Percentiles rank a stretch among this genome's conserved stretches.
These are phyloP conservation scores for Eucalyptus regnans DNA, from an alignment of 345 rosid genomes.

Conservation along the genomic window DNA sequence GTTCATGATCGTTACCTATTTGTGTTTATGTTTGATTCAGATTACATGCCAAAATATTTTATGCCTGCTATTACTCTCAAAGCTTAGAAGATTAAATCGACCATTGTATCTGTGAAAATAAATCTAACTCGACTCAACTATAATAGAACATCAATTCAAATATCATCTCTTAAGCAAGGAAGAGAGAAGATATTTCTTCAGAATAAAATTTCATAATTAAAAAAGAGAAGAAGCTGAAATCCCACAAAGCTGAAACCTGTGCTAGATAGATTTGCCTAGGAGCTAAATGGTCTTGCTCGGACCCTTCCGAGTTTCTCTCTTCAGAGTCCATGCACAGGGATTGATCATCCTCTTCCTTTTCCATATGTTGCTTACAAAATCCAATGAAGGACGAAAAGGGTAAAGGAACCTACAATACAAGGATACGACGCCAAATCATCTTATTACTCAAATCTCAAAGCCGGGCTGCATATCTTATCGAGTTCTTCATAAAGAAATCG, in stretches of 20 bases:
- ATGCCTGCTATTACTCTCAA: neutral
- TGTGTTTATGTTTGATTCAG: neutral
- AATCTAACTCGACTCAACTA: neutral
- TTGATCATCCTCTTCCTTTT: slow-evolving; percentile 5
- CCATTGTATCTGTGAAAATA: neutral
- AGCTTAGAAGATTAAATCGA: neutral
- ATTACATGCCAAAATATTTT: slow-evolving; percentile 2
- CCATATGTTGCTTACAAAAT: slow-evolving; percentile 48
- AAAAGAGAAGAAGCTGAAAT: neutral
- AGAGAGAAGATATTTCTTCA: neutral
- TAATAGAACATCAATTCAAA: neutral
- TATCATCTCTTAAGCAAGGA: neutral
- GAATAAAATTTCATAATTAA: neutral
- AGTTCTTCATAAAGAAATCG: neutral
- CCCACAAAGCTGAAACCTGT: slow-evolving; percentile 35
- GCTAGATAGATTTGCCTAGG: slow-evolving; percentile 69
- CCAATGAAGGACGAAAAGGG: slow-evolving; percentile 61
- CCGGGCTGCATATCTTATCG: neutral
- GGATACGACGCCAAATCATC: neutral
- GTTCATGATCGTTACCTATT: slow-evolving; percentile 53
- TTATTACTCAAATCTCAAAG: neutral
- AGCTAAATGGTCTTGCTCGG: slow-evolving; percentile 6
- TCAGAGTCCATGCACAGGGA: slow-evolving; percentile 1
- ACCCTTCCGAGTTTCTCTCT: neutral
- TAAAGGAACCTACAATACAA: slow-evolving; percentile 46